Percentiles rank a stretch among this genome's conserved stretches.
Conservation (phyloP, 805 yeast species). For the Schizosaccharomyces lindneri region DNA sequence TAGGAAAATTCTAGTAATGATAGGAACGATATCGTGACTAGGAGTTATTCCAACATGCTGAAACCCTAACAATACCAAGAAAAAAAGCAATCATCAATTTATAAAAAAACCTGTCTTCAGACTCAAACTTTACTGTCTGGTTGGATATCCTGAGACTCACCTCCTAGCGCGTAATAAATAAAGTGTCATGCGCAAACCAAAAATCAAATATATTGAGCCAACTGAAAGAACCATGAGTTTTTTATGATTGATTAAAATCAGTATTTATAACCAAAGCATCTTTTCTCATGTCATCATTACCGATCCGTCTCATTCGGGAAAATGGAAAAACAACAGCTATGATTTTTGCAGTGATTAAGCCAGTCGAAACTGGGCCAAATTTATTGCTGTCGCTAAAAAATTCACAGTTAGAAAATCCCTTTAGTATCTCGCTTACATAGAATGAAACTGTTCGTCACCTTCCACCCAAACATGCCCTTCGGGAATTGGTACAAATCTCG, state of each 20-base stretch:
- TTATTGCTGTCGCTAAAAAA: background rate
- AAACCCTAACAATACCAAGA: no score
- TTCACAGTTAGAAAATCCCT: background rate
- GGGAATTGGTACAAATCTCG: background rate
- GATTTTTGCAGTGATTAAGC: background rate
- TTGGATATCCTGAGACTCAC: no score
- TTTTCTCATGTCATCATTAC: background rate
- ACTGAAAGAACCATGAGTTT: no score
- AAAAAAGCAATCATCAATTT: no score
- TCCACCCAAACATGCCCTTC: conserved; percentile 2
- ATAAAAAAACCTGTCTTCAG: no score
- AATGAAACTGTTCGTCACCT: conserved; percentile 3
- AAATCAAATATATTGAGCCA: no score
- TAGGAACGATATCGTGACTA: no score
- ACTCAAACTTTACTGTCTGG: no score
- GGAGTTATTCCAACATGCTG: no score
- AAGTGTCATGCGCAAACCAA: no score
- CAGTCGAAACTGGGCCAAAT: conserved; percentile 2
- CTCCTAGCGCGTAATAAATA: no score
- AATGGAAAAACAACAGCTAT: background rate
- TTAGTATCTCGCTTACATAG: background rate
- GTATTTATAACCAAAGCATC: background rate
- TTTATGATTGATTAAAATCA: background rate
- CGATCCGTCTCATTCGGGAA: background rate
- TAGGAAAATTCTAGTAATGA: no score